Base-by-base conservation (phyloP, 1,139 yeast genomes). In the Blastobotrys raffinosifermentans region DNA sequence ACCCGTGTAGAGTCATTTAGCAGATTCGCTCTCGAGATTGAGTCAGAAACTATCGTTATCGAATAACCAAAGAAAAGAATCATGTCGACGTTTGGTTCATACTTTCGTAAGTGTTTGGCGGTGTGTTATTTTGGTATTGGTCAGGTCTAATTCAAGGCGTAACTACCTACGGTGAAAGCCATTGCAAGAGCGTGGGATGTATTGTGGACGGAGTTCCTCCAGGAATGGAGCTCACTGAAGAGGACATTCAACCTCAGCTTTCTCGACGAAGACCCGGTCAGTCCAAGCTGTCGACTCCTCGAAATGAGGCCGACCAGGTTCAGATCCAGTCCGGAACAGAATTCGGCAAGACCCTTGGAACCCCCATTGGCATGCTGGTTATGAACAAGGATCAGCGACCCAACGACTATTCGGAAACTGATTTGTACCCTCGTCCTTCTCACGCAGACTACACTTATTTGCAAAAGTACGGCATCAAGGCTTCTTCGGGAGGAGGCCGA, bases 191-290 rank as follows among this genome's bases (percentile, higher is more conserved):
- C n/a, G 98, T 91, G 30, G 98, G 98, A 20, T 91, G 98, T 66
- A 91, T 91, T 45, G 96, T 91, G 32, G 98, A 91, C 54, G 98
- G 98, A 38, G 93, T 89, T 34, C 98, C 98, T 32, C 97, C 98
- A 21, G 96, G 96, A 20, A 70, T 91, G 73, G 72, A 77, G 10
- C 73, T 91, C 40, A 73, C 83, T 14, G 97, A 86, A 62, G 77
- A 67, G 8, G 98, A 91, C 57, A 76, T 91, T 51, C 98, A 91
- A 67, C 94, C 96, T 13, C 98, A 91, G 67, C 69, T 91, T 50
- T 81, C 94, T 21, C 77, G 98, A 66, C 80, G 98, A 72, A 80
- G 98, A 67, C 98, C 98, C 2, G 98, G 98, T 32, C 98, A 91
- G 67, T 77, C 89, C 44, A 83, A 82, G 54, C 70, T 91, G 46